Evolutionary conservation across 495 filamentous ascomycete genomes (phyloP).

Genomic region (Oidiodendron maius): DNA sequence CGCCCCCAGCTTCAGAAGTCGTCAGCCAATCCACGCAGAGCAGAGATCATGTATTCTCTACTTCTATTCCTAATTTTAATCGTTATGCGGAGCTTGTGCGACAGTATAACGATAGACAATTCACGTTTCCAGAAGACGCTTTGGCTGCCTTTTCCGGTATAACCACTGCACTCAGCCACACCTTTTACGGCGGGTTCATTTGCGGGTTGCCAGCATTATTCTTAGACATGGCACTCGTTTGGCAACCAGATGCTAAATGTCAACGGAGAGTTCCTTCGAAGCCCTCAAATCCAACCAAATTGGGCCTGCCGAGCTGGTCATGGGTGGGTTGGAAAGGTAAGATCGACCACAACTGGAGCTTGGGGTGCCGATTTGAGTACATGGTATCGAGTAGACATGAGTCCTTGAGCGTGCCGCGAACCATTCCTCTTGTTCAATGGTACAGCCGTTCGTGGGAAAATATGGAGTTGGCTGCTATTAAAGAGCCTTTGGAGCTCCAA

Average conservation of each 20-base stretch:
- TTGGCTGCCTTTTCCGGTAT: slow-evolving; percentile 7
- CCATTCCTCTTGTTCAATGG: neutral
- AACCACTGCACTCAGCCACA: neutral
- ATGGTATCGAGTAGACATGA: neutral
- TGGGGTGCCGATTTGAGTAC: neutral
- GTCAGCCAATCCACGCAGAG: neutral
- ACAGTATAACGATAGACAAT: neutral
- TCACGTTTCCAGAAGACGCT: slow-evolving; percentile 12
- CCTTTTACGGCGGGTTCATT: slow-evolving; percentile 8
- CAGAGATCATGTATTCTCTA: neutral
- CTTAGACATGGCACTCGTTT: slow-evolving; percentile 7
- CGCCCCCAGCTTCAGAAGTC: neutral
- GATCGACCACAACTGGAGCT: neutral
- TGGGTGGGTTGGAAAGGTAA: slow-evolving; percentile 6
- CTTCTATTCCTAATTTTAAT: neutral
- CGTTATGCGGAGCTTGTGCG: neutral
- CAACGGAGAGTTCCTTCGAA: neutral
- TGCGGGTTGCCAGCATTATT: slow-evolving; percentile 7
- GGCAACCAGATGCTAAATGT: neutral
- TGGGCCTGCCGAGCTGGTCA: slow-evolving; percentile 6
- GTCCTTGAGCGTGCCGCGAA: neutral
- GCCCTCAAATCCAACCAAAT: neutral
- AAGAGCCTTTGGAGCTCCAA: neutral
- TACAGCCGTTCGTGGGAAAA: neutral
- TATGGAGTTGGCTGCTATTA: neutral